Base-by-base conservation (phyloP, 306 rosid genomes). In the Casuarina equisetifolia region DNA sequence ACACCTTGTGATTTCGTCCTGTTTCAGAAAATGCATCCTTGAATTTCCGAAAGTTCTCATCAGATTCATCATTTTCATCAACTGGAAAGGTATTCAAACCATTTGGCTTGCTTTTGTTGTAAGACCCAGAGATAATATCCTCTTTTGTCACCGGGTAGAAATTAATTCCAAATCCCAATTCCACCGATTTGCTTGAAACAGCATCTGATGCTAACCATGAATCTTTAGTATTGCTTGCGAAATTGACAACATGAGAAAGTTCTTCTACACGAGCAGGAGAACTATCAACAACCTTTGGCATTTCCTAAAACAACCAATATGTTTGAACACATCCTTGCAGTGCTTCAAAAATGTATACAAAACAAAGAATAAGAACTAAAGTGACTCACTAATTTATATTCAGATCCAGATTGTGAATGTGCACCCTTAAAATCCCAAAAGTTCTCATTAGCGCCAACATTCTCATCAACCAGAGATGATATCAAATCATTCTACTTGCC, bases 1-100 rank as follows among this genome's bases (percentile, higher is more conserved):
- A 62, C 69, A 89, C 93, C 93, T 89, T 85, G 10, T 69, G 76
- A 48, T 69, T 57, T 78, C 83, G 58, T 77, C 62, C 78, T 19
- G 70, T 82, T 71, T 77, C 90, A 25, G 76, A 9, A 81, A 74
- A 72, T 69, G 82, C 84, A 57, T 73, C 81, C 59, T 79, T 82
- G 74, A 86, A 72, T 74, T 84, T 82, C 74, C 84, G 79, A 78
- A 81, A 79, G 52, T 82, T 82, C 57, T 80, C 82, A 70, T 78
- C 48, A 20, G 72, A 83, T 72, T 78, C 80, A 76, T 64, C 77
- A 76, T 81, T 73, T 49, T 69, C 69, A 77, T 77, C 82, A 42
- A 77, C 51, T 20, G 84, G 78, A 66, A 79, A 78, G 76, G 85
- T 59, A 73, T 46, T 81, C 63, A 77, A 70, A 62, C 58, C 86